These are phyloP conservation scores for Groenewaldozyma auringiensis DNA, from an alignment of 1,139 yeast species.

Conservation along the genomic window DNA sequence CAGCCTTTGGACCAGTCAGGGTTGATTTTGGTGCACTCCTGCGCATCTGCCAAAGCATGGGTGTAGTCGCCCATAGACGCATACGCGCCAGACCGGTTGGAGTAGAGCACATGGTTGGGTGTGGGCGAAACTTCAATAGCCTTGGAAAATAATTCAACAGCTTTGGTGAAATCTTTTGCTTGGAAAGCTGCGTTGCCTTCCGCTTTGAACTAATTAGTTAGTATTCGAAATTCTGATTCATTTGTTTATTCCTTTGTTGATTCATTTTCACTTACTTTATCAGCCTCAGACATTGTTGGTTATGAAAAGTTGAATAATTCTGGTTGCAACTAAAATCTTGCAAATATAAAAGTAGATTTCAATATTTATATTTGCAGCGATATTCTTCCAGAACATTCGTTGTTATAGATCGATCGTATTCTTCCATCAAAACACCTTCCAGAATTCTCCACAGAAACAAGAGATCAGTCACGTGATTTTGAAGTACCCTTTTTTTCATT, in stretches of 20 bases:
- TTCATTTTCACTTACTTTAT: conserved; percentile 13
- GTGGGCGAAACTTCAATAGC: conserved; percentile 78
- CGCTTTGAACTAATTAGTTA: conserved; percentile 24
- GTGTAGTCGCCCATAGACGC: conserved; percentile 70
- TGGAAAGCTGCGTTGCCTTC: conserved; percentile 89
- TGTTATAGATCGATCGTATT: no score
- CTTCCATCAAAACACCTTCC: no score
- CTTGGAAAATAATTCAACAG: conserved; percentile 71
- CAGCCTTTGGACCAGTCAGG: conserved; percentile 92
- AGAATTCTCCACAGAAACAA: no score
- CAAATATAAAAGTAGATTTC: no score
- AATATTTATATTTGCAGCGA: no score
- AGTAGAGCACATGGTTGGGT: conserved; percentile 85
- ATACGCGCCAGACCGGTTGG: conserved; percentile 90
- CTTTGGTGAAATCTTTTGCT: conserved; percentile 73
- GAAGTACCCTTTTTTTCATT: no score
- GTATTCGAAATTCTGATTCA: conserved; percentile 1
- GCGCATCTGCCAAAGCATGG: conserved; percentile 75
- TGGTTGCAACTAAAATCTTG: no score
- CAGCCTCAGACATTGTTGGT: conserved; percentile 22
- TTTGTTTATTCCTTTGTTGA: background rate
- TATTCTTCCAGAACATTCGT: background rate
- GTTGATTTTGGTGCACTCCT: conserved; percentile 70
- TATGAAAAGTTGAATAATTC: no score
- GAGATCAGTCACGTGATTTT: no score